Evolutionary conservation across 805 yeast species (phyloP), one percentile per base, ranked within the genome.

Genomic region (Zygoascus bituminiphila): DNA sequence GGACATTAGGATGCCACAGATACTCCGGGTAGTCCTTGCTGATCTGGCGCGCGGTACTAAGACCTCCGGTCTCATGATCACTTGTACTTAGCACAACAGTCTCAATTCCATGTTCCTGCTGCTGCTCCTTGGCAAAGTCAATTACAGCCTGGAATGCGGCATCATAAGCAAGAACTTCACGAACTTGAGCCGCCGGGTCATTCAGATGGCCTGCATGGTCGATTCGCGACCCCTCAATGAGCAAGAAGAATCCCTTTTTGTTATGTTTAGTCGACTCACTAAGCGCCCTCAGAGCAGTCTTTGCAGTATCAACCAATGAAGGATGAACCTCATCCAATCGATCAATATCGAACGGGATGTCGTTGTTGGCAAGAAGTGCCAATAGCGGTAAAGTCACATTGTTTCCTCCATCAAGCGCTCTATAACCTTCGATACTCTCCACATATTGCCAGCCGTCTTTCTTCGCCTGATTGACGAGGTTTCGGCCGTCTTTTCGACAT

Each of bases 21-120:
- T 88, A 88, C 50, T 88, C 95, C 1, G 97, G 97, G 63, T 88
- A 88, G 1, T 62, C 62, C 2, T 72, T 63, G 4, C 79, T 61
- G 35, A 84, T 65, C 70, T 89, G 96, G 66, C 89, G 78, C 0
- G 95, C 88, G 42, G 86, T 77, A n/a, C 84, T 84, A 54, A 89
- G 73, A 0, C 97, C 98, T 53, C 98, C 98, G 22, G 97, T 89
- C 64, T 89, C 98, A 69, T 89, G 98, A 64, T 89, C 97, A 21
- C 94, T 83, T 1, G 96, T 88, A 22, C 91, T 79, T 38, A 89
- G 71, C 37, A 87, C 75, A 41, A 84, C 71, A 2, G 96, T 87
- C 57, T 88, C 96, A 10, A 76, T 79, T 45, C 84, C 87, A 15
- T 2, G 3, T 5, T 24, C 35, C 15, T 20, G 9, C 44, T 41